A percentile compares a stretch with the other conserved stretches of the same genome.
These are phyloP conservation scores for Meredithiella fracta DNA, from an alignment of 2,329 filamentous ascomycete genomes.

Conservation along the genomic window DNA sequence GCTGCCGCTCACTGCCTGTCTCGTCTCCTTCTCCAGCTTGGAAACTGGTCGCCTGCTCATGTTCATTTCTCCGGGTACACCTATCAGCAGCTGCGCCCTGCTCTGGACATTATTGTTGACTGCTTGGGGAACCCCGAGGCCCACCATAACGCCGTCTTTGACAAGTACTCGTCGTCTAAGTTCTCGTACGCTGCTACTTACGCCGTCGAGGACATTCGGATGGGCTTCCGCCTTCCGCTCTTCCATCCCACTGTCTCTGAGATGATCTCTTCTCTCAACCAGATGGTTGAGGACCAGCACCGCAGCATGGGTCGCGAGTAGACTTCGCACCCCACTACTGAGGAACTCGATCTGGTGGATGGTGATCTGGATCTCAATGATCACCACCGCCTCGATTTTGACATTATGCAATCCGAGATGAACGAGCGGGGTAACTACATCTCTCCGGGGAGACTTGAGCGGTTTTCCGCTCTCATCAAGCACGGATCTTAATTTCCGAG, in stretches of 20 bases:
- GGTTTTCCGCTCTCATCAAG: too few relatives aligned
- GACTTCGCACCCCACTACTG: conserved; percentile 6
- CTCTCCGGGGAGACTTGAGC: too few relatives aligned
- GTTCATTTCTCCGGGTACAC: conserved; percentile 92
- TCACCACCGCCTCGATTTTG: neutral
- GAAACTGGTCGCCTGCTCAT: conserved; percentile 73
- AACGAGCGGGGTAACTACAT: too few relatives aligned
- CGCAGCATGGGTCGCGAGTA: conserved; percentile 1
- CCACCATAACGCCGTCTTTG: conserved; percentile 75
- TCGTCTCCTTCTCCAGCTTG: conserved; percentile 75
- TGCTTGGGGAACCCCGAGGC: conserved; percentile 68
- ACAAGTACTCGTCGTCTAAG: conserved; percentile 78
- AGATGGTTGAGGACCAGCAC: conserved; percentile 6
- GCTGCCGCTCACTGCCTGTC: conserved; percentile 87
- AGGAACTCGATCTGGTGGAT: neutral
- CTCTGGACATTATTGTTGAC: conserved; percentile 65
- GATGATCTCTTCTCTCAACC: conserved; percentile 8
- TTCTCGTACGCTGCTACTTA: conserved; percentile 74
- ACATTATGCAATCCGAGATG: neutral
- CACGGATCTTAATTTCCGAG: too few relatives aligned
- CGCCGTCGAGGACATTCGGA: conserved; percentile 57
- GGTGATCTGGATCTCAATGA: neutral
- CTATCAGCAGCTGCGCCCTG: conserved; percentile 60
- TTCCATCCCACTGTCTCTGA: conserved; percentile 14
- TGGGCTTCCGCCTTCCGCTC: conserved; percentile 35